Evolutionary conservation across 768 basidiomycete species (phyloP).

Genomic region (Daedalea quercina): DNA sequence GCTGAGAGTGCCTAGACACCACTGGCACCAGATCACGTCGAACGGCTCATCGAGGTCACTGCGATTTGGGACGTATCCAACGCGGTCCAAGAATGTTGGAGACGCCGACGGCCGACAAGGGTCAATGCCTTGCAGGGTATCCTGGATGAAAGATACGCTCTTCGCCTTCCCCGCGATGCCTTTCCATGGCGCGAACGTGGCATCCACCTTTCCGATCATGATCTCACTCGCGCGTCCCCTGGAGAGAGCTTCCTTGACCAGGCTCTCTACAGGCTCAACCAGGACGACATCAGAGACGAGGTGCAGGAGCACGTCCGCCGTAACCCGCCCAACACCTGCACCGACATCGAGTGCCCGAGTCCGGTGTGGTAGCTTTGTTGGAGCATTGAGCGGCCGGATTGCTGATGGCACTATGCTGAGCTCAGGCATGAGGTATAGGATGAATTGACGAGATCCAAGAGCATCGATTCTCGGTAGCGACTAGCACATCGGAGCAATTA

Average conservation of each 20-base stretch:
- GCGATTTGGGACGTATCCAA: conserved; percentile 50
- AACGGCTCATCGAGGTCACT: conserved; percentile 49
- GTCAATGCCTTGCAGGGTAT: conserved; percentile 76
- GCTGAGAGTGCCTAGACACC: conserved; percentile 88
- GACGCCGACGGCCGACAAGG: conserved; percentile 45
- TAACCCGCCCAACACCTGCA: conserved; percentile 92
- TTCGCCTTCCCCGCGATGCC: conserved; percentile 57
- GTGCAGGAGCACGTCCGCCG: conserved; percentile 81
- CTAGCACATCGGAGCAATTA: no score
- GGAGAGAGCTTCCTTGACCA: conserved; percentile 65
- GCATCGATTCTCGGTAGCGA: conserved; percentile 88
- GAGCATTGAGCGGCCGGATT: conserved; percentile 41
- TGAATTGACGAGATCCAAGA: conserved; percentile 82
- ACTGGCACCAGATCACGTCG: conserved; percentile 95
- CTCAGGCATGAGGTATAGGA: conserved; percentile 74
- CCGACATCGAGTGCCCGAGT: conserved; percentile 87
- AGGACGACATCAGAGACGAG: conserved; percentile 84
- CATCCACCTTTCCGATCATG: conserved; percentile 21
- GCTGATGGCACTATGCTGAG: conserved; percentile 75
- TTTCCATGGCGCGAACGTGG: conserved; percentile 42
- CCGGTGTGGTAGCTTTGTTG: conserved; percentile 27
- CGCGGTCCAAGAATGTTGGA: conserved; percentile 48
- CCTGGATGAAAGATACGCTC: conserved; percentile 75
- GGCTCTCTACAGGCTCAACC: conserved; percentile 79
- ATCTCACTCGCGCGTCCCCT: conserved; percentile 24